A percentile compares a stretch with the other conserved stretches of the same genome.
Evolutionary conservation across 164 flowering plant species (phyloP).

Genomic region (Pachysandra terminalis): DNA sequence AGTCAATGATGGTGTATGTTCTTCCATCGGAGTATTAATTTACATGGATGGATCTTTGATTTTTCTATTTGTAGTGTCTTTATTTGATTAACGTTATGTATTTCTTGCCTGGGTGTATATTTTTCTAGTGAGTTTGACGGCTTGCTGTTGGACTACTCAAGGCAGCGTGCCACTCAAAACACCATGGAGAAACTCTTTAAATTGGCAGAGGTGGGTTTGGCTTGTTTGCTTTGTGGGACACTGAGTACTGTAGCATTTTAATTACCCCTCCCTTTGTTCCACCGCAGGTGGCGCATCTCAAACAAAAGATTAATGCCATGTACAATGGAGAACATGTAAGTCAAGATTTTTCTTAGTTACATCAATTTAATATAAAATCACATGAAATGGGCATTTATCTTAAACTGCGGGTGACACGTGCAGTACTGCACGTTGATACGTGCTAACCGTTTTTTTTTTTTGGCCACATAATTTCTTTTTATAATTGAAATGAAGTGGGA

Average conservation of each 20-base stretch:
- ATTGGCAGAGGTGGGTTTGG: constrained; percentile 66
- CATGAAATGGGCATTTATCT: neutral
- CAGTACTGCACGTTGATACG: too few species aligned
- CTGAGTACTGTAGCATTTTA: neutral
- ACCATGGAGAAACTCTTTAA: constrained; percentile 63
- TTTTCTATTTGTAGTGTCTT: constrained; percentile 8
- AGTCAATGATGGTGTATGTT: constrained; percentile 81
- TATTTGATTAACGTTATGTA: constrained; percentile 12
- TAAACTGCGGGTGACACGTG: too few species aligned
- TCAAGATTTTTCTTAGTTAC: constrained; percentile 1
- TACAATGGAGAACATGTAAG: constrained; percentile 81
- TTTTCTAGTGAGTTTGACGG: constrained; percentile 76
- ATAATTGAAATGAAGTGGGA: too few species aligned
- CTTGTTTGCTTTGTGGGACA: neutral
- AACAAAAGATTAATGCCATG: constrained; percentile 76
- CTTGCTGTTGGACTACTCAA: constrained; percentile 74
- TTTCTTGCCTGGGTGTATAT: constrained; percentile 3
- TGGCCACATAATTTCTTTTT: too few species aligned
- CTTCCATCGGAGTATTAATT: too few species aligned
- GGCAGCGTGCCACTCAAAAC: constrained; percentile 63
- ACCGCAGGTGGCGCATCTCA: constrained; percentile 74
- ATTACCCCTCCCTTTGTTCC: constrained; percentile 4
- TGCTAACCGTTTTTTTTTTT: too few species aligned
- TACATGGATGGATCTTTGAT: neutral
- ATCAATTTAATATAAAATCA: neutral